Evolutionary conservation across 1,284 basidiomycete genomes (phyloP).

Genomic region (Irpex sp.): DNA sequence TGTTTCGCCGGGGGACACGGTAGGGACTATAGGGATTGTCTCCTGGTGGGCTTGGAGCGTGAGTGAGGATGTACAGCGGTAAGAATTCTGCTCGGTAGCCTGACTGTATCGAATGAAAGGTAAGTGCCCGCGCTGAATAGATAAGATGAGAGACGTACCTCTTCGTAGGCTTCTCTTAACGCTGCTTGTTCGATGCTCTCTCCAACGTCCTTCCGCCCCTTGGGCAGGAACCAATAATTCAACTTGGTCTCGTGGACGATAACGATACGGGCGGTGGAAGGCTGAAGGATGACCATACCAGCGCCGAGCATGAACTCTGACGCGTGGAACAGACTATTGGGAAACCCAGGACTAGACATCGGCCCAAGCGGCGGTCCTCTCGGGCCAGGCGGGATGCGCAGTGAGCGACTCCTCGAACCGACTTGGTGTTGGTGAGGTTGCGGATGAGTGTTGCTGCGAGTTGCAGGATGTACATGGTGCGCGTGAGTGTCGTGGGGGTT

Average conservation of each 20-base stretch:
- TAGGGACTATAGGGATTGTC: background rate
- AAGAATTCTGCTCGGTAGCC: conserved; percentile 49
- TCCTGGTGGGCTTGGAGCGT: conserved; percentile 36
- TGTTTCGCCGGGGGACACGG: conserved; percentile 30
- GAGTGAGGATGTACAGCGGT: conserved; percentile 37
- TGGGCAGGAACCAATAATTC: conserved; percentile 52
- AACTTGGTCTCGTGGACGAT: conserved; percentile 38
- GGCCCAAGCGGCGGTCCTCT: background rate
- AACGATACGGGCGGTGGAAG: conserved; percentile 34
- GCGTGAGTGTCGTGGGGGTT: background rate
- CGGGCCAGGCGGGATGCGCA: background rate
- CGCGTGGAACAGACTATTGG: conserved; percentile 41
- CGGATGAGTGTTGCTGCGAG: background rate
- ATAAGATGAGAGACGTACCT: conserved; percentile 36
- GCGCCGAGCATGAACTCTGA: conserved; percentile 53
- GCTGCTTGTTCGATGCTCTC: conserved; percentile 56
- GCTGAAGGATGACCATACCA: conserved; percentile 60
- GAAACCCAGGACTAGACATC: conserved; percentile 28
- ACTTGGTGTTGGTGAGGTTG: background rate
- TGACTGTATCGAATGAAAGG: conserved; percentile 34
- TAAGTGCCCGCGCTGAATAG: background rate
- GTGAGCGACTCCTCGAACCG: background rate
- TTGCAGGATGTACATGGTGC: background rate
- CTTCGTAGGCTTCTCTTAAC: conserved; percentile 61
- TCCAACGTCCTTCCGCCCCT: conserved; percentile 60